phyloP scores from a whole-genome alignment of 345 rosid species.

The Sonneratia alba region DNA sequence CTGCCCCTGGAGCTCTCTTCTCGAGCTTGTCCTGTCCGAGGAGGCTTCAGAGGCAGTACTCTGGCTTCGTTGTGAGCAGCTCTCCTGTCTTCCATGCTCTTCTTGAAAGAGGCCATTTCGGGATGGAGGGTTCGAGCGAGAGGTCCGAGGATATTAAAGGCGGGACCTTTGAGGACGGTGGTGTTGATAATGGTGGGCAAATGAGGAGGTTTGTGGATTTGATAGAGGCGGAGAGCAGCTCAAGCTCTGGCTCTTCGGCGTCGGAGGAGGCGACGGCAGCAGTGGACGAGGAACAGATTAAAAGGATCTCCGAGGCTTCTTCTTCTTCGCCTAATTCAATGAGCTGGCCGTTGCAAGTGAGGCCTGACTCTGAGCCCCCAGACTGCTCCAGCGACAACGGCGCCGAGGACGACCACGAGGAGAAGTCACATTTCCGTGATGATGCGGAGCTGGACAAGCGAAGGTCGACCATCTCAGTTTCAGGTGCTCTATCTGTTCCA shows the following conservation, averaged over 20 bases:
- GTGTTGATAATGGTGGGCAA: conserved; percentile 19
- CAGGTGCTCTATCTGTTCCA: conserved; percentile 36
- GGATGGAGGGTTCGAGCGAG: conserved; percentile 37
- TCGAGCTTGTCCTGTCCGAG: conserved; percentile 15
- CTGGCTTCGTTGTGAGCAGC: background rate
- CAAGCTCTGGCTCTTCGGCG: conserved; percentile 60
- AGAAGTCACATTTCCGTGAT: conserved; percentile 22
- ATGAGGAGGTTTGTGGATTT: conserved; percentile 39
- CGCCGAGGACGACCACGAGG: conserved; percentile 21
- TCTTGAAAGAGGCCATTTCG: conserved; percentile 11
- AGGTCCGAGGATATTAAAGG: conserved; percentile 22
- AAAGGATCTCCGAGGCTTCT: conserved; percentile 51
- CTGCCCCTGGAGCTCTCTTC: conserved; percentile 10
- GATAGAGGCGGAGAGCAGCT: conserved; percentile 55
- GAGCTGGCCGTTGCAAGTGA: conserved; percentile 34
- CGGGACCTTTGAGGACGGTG: conserved; percentile 15
- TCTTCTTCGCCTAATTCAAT: conserved; percentile 37
- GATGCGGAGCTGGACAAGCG: conserved; percentile 32
- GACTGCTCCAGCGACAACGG: conserved; percentile 31
- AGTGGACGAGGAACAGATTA: conserved; percentile 50
- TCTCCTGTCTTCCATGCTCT: background rate
- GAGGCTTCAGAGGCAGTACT: conserved; percentile 12
- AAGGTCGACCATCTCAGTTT: conserved; percentile 31
- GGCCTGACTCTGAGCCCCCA: conserved; percentile 17
- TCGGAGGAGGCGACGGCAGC: conserved; percentile 50